Base-by-base conservation (phyloP, 192 early-diverging fungal species). In the Spizellomyces sp. region DNA sequence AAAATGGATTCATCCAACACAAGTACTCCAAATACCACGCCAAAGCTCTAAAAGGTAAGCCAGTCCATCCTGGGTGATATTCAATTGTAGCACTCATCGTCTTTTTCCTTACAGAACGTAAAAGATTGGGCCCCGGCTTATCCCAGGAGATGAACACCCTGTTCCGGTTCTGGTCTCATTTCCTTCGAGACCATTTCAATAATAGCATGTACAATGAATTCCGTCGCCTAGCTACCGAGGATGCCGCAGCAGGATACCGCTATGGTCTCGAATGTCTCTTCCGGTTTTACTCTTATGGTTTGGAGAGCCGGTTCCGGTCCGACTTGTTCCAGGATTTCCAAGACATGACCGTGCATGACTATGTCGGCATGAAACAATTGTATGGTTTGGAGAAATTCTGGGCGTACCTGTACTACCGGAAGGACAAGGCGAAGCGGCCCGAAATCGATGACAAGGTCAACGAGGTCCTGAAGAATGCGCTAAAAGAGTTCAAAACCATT, bases 261-360 rank as follows among this genome's bases (percentile, higher is more conserved):
- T 96, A 98, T 74, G 95, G 95, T n/a, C 83, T 96, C 47, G 96
- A 98, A 81, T 98, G 94, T 78, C 79, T 98, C 64, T 98, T 95
- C 92, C 91, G 94, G 48, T 98, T 95, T 87, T 96, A 91, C 82
- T 96, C 94, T 36, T 96, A 98, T 77, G 94, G 96, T 19, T 81
- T 98, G 59, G 94, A 96, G 81, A 90, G 91, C 79, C 90, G 89
- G 78, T 96, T 90, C 84, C 89, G 91, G 52, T 79, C 81, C 69
- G 94, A 96, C 43, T 70, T 94, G 21, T 95, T 95, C 77, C 77
- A 88, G 43, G 95, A 98, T 73, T 96, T 98, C 79, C 90, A 95
- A 81, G 85, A 84, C 2, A 73, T 94, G 72, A 91, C 92, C 8
- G 85, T 90, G 62, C 81, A 84, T 69, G 96, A 98, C 69, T 84